Conservation (phyloP, 768 basidiomycete species). For the Podaxis rugospora region DNA sequence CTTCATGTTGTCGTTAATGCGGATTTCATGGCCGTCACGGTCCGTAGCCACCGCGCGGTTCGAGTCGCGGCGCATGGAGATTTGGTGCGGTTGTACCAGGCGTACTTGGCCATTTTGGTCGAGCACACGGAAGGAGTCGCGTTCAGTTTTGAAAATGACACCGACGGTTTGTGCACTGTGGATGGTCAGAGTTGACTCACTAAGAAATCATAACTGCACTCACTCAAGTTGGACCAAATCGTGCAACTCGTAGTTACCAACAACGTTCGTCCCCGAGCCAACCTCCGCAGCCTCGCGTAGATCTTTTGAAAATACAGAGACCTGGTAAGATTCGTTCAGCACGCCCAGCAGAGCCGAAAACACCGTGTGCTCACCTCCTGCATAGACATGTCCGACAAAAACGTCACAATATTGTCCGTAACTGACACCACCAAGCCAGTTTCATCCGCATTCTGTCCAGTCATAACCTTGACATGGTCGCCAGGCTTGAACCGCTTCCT, state of each 20-base stretch:
- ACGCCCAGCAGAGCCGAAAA: not conserved
- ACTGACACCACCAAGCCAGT: constrained; percentile 95
- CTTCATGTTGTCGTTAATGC: constrained; percentile 87
- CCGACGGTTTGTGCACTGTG: constrained; percentile 86
- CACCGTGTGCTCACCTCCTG: constrained; percentile 62
- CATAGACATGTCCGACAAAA: constrained; percentile 96
- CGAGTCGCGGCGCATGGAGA: constrained; percentile 85
- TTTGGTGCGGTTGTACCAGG: constrained; percentile 89
- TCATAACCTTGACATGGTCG: constrained; percentile 98
- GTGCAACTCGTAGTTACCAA: constrained; percentile 93
- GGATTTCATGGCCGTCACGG: constrained; percentile 81
- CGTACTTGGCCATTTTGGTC: constrained; percentile 92
- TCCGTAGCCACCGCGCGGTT: constrained; percentile 84
- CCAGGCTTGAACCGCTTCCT: constrained; percentile 95
- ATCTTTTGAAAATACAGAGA: constrained; percentile 97
- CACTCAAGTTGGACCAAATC: constrained; percentile 97
- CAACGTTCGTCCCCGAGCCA: constrained; percentile 83
- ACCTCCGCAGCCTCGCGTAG: constrained; percentile 96
- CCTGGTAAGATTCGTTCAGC: constrained; percentile 38
- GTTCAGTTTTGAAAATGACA: constrained; percentile 96
- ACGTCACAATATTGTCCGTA: constrained; percentile 87
- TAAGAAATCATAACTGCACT: constrained; percentile 25
- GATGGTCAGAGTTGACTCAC: constrained; percentile 8
- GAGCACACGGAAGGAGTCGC: constrained; percentile 91
- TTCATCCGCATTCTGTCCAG: constrained; percentile 90